Percentiles rank a stretch among this genome's conserved stretches.
Conservation (phyloP, 768 basidiomycete species). For the Pleurotus tuoliensis region DNA sequence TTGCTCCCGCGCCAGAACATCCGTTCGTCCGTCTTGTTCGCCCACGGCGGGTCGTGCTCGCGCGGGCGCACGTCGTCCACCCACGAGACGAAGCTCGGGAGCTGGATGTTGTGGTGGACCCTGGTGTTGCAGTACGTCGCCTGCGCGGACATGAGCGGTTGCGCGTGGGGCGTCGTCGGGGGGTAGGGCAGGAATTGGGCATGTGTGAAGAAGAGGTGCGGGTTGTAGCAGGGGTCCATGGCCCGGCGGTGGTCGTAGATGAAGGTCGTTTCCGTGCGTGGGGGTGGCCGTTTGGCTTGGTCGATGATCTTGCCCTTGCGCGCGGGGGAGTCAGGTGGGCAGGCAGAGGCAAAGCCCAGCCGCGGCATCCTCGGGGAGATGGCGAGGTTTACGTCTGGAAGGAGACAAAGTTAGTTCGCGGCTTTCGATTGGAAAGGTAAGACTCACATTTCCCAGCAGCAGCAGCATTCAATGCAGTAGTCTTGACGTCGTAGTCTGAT, state of each 20-base stretch:
- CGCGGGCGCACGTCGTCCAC: conserved; percentile 24
- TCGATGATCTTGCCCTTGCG: conserved; percentile 21
- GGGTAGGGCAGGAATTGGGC: conserved; percentile 40
- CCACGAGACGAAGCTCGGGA: conserved; percentile 38
- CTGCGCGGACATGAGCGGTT: conserved; percentile 29
- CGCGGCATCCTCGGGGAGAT: conserved; percentile 12
- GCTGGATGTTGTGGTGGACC: conserved; percentile 44
- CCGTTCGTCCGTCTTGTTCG: conserved; percentile 51
- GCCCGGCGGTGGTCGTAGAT: conserved; percentile 38
- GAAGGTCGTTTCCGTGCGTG: conserved; percentile 28
- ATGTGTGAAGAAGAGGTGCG: conserved; percentile 33
- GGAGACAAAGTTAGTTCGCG: neutral
- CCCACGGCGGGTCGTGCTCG: conserved; percentile 55
- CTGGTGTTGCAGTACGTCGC: conserved; percentile 42
- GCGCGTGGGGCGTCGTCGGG: conserved; percentile 29
- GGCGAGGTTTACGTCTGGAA: conserved; percentile 18
- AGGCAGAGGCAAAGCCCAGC: conserved; percentile 27
- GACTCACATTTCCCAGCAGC: conserved; percentile 31
- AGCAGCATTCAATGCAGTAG: conserved; percentile 33
- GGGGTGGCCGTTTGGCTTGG: conserved; percentile 18
- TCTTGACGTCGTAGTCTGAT: conserved; percentile 30
- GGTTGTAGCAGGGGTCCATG: conserved; percentile 42
- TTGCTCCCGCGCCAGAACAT: conserved; percentile 68
- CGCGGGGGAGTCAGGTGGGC: conserved; percentile 24
- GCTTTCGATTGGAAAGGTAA: neutral